phyloP scores from a whole-genome alignment of 2,329 filamentous ascomycete genomes.

The Neonectria neomacrospora region DNA sequence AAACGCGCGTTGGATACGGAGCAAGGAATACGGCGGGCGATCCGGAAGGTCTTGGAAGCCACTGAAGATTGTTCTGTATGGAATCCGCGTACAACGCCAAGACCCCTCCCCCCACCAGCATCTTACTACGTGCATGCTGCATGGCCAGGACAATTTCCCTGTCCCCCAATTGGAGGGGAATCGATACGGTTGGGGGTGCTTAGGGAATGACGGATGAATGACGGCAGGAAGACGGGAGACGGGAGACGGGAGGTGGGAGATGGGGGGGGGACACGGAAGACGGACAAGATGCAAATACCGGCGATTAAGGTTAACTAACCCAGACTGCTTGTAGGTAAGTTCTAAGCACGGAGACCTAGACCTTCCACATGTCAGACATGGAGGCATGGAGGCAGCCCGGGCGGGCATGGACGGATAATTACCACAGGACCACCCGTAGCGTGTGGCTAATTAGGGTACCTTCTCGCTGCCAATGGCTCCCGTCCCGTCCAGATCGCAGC shows the following conservation, averaged over 20 bases:
- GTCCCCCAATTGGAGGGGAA: neutral
- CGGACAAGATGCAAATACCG: neutral
- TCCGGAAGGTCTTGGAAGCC: neutral
- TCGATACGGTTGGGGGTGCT: neutral
- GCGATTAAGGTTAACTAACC: neutral
- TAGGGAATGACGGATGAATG: neutral
- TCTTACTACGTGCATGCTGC: neutral
- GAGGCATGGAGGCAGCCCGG: too few species aligned
- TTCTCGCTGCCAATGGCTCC: too few species aligned
- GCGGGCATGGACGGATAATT: neutral
- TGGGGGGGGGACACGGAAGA: neutral
- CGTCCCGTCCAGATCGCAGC: neutral
- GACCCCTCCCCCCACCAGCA: neutral
- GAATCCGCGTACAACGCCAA: neutral
- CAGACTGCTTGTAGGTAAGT: neutral
- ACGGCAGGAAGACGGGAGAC: neutral
- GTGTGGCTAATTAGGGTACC: neutral
- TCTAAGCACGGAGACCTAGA: neutral
- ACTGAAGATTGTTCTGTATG: neutral
- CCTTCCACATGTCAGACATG: neutral
- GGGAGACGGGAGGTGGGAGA: neutral
- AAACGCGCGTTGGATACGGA: constrained; percentile 1
- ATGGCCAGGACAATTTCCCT: neutral
- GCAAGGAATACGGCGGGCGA: neutral
- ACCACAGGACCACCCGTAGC: neutral